Conservation (phyloP, 2,329 filamentous ascomycete species). For the Aspergillus novoparasiticus region DNA sequence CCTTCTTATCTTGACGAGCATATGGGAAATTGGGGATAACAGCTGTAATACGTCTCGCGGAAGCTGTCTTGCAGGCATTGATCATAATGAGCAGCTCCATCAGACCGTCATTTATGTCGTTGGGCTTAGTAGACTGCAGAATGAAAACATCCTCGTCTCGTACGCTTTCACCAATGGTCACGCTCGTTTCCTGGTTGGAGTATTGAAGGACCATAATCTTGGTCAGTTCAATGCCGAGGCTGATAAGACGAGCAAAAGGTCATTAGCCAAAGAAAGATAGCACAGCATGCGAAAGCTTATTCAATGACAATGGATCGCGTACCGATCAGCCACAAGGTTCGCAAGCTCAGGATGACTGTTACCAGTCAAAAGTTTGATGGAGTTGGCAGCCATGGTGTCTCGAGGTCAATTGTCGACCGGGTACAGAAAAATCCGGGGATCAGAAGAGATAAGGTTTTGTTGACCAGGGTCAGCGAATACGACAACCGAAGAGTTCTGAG, state of each 20-base stretch:
- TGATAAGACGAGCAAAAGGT: constrained; percentile 31
- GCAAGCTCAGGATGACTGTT: constrained; percentile 75
- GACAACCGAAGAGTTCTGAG: not conserved
- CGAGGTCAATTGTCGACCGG: not conserved
- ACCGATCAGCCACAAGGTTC: constrained; percentile 69
- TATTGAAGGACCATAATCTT: constrained; percentile 70
- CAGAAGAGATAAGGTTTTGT: not conserved
- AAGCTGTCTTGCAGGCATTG: constrained; percentile 85
- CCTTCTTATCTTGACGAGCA: constrained; percentile 96
- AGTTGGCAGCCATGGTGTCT: constrained; percentile 66
- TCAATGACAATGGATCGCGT: constrained; percentile 28
- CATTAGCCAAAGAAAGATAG: constrained; percentile 9
- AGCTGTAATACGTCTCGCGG: constrained; percentile 87
- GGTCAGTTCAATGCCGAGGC: constrained; percentile 67
- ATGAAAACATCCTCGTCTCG: constrained; percentile 98
- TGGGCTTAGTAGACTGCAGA: constrained; percentile 88
- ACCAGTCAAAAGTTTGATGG: constrained; percentile 73
- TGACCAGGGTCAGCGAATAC: not conserved
- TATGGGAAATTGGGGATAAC: constrained; percentile 97
- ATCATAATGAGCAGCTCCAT: constrained; percentile 99
- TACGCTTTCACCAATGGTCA: constrained; percentile 94
- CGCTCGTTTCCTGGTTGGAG: constrained; percentile 64
- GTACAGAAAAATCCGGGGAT: constrained; percentile 4
- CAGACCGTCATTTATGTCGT: constrained; percentile 95
- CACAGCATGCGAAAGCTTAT: not conserved